These are phyloP conservation scores for Populus deltoides DNA, from an alignment of 345 rosid species.

Conservation along the genomic window DNA sequence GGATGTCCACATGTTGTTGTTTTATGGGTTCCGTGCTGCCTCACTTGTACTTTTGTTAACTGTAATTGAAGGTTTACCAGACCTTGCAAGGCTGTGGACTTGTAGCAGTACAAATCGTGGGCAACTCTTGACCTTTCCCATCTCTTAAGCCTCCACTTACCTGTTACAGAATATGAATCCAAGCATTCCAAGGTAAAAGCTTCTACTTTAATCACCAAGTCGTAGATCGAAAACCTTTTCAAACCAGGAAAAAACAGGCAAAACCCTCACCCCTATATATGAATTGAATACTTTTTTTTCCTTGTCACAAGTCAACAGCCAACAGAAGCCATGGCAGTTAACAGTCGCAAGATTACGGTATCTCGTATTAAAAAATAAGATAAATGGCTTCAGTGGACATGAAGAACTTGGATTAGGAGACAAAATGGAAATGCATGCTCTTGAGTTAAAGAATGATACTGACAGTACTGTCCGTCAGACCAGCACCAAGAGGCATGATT, in stretches of 20 bases:
- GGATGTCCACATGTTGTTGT: no score
- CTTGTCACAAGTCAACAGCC: not conserved
- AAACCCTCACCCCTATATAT: not conserved
- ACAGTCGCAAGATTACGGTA: not conserved
- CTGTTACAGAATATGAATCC: not conserved
- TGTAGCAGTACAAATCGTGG: no score
- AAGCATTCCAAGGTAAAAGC: not conserved
- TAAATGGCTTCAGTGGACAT: no score
- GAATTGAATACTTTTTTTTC: not conserved
- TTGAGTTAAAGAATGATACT: not conserved
- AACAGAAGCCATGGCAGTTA: not conserved
- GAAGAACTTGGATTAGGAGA: not conserved
- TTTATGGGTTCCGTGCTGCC: not conserved
- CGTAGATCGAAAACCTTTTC: not conserved
- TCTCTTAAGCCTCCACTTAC: not conserved
- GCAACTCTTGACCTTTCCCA: not conserved
- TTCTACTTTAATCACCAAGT: not conserved
- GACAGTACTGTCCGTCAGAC: conserved; percentile 10
- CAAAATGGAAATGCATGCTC: not conserved
- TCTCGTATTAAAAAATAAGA: not conserved
- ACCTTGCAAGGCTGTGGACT: not conserved
- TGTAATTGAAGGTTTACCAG: not conserved
- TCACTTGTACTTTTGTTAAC: not conserved
- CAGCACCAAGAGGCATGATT: conserved; percentile 17
- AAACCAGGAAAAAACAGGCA: not conserved